Percentiles rank a stretch among this genome's conserved stretches.
Evolutionary conservation across 2,329 filamentous ascomycete species (phyloP).

Genomic region (Raffaelea albimanens): DNA sequence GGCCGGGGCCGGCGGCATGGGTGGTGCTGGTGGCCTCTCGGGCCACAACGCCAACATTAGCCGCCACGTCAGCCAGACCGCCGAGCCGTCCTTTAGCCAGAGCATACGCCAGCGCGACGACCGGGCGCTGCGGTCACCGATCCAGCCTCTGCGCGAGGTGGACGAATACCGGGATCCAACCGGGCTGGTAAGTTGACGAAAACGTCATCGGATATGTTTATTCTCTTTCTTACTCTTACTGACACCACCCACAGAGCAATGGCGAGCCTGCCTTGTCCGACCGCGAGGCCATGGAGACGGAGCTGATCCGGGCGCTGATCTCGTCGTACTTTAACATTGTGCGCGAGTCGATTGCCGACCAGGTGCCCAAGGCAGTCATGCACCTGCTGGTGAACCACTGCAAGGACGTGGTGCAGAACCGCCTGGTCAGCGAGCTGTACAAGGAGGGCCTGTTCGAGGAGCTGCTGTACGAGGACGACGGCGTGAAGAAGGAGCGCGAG

Average conservation of each 20-base stretch:
- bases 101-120: conserved; percentile 68
- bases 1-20: conserved; percentile 18
- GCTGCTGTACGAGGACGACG: conserved; percentile 93
- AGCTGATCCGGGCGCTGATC: conserved; percentile 91
- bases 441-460: conserved; percentile 86
- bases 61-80: conserved; percentile 67
- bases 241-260: conserved; percentile 25
- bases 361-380: conserved; percentile 98
- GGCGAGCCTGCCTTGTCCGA: conserved; percentile 86
- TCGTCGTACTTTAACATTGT: conserved; percentile 99
- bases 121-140: conserved; percentile 42
- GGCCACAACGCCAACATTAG: conserved; percentile 28
- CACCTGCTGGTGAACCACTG: conserved; percentile 96
- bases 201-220: conserved; percentile 29
- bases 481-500: conserved; percentile 69
- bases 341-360: conserved; percentile 94
- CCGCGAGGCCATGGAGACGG: conserved; percentile 92
- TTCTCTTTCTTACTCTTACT: neutral
- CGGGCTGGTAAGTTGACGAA: no score
- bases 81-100: conserved; percentile 74
- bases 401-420: conserved; percentile 96
- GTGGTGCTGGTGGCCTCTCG: conserved; percentile 6
- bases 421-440: conserved; percentile 91
- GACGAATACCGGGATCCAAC: conserved; percentile 4
- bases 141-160: conserved; percentile 19